These are phyloP conservation scores for Aspergillus affinis DNA, from an alignment of 495 filamentous ascomycete species.

Conservation along the genomic window DNA sequence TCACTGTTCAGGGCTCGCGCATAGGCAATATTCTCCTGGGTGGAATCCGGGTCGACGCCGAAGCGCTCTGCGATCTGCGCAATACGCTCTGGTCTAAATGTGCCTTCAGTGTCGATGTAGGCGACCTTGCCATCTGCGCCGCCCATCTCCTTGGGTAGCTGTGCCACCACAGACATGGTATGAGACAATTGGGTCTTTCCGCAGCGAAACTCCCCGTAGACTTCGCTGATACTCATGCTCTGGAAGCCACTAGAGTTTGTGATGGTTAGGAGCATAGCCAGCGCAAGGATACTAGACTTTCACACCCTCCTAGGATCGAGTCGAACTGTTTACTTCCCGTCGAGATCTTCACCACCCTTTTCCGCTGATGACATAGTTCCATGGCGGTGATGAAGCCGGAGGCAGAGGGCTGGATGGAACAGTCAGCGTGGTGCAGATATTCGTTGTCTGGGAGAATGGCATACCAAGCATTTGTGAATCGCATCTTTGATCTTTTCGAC, in stretches of 20 bases:
- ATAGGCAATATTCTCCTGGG: conserved; percentile 75
- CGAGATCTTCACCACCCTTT: conserved; percentile 66
- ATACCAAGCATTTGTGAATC: conserved; percentile 66
- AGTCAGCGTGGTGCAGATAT: background rate
- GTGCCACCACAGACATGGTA: conserved; percentile 69
- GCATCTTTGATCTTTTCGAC: conserved; percentile 83
- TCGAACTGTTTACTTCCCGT: conserved; percentile 79
- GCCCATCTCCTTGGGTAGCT: conserved; percentile 59
- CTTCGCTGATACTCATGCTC: conserved; percentile 78
- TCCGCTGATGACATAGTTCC: conserved; percentile 67
- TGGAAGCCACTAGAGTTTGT: conserved; percentile 62
- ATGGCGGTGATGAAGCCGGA: conserved; percentile 76
- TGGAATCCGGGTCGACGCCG: conserved; percentile 62
- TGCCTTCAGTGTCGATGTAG: conserved; percentile 81
- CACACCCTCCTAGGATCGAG: conserved; percentile 65
- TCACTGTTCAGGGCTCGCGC: conserved; percentile 72
- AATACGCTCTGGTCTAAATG: conserved; percentile 72
- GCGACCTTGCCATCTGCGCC: conserved; percentile 78
- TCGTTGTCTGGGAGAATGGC: background rate
- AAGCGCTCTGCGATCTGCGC: conserved; percentile 75
- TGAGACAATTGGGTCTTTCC: conserved; percentile 73
- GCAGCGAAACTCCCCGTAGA: conserved; percentile 71
- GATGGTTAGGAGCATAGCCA: background rate
- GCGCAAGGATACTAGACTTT: background rate
- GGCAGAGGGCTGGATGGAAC: conserved; percentile 53